Percentiles rank a stretch among this genome's conserved stretches.
phyloP scores from a whole-genome alignment of 345 rosid species.

The Eucalyptus marginata region DNA sequence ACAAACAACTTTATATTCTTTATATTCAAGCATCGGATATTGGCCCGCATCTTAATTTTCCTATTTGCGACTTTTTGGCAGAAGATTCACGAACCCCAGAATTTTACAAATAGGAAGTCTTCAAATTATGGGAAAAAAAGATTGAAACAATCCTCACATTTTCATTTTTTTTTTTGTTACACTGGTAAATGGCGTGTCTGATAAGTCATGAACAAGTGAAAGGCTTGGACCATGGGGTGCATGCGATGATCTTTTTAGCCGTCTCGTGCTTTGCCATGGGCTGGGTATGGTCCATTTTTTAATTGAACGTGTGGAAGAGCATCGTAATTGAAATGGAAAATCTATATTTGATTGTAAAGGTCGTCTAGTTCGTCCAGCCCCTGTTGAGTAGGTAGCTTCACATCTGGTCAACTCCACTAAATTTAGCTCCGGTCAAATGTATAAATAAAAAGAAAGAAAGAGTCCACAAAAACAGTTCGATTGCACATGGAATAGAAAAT shows the following conservation, averaged over 20 bases:
- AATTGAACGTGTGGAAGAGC: not conserved
- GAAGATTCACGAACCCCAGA: not conserved
- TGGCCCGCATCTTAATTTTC: not conserved
- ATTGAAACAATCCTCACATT: not conserved
- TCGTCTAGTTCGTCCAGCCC: not conserved
- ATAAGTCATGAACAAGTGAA: not conserved
- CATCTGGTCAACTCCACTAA: not conserved
- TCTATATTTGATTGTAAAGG: not conserved
- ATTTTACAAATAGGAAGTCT: not conserved
- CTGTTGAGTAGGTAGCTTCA: not conserved
- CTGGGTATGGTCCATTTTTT: not conserved
- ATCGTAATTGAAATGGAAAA: not conserved
- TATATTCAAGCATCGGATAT: not conserved
- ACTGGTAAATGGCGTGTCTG: not conserved
- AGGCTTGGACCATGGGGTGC: not conserved
- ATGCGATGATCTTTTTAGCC: not conserved
- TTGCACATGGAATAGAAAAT: not conserved
- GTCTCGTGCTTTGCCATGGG: not conserved
- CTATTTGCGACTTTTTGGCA: not conserved
- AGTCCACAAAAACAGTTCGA: not conserved
- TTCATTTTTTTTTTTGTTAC: not conserved
- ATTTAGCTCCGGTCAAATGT: not conserved
- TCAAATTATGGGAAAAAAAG: not conserved
- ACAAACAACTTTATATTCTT: not conserved
- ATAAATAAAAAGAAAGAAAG: not conserved